A percentile compares a stretch with the other conserved stretches of the same genome.
Evolutionary conservation across 2,329 filamentous ascomycete genomes (phyloP).

Genomic region (Sarocladium oryzae): DNA sequence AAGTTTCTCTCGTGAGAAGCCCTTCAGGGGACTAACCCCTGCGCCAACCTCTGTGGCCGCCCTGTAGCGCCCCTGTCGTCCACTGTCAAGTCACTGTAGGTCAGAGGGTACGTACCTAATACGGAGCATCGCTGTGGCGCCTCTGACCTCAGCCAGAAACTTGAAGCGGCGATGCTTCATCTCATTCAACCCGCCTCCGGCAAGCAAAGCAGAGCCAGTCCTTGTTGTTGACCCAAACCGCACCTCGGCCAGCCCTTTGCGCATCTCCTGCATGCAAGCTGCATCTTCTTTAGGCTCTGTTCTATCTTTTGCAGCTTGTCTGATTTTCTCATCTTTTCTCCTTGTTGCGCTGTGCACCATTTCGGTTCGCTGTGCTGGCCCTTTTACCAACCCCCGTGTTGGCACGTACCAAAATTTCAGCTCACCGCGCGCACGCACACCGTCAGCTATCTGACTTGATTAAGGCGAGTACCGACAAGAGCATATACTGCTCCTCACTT

Average conservation of each 20-base stretch:
- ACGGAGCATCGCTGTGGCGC: background rate
- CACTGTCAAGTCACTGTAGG: background rate
- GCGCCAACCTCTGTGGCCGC: background rate
- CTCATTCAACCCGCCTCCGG: conserved; percentile 7
- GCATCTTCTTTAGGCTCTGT: conserved; percentile 3
- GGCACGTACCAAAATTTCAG: conserved; percentile 7
- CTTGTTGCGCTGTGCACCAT: conserved; percentile 7
- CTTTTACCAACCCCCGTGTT: conserved; percentile 4
- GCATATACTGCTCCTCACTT: background rate
- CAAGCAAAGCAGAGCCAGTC: background rate
- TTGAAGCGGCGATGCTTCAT: conserved; percentile 9
- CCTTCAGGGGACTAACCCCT: background rate
- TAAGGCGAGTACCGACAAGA: background rate
- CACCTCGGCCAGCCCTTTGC: conserved; percentile 1
- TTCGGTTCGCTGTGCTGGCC: conserved; percentile 2
- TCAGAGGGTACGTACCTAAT: background rate
- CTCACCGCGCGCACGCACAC: background rate
- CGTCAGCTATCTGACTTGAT: background rate
- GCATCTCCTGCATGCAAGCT: conserved; percentile 5
- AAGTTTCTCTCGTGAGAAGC: background rate
- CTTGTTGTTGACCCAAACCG: background rate
- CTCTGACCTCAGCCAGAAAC: conserved; percentile 8
- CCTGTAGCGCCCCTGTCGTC: background rate
- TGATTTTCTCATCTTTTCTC: conserved; percentile 8
- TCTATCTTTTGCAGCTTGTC: background rate